Base-by-base conservation (phyloP, 768 basidiomycete genomes). In the Boletus vermiculosoides region DNA sequence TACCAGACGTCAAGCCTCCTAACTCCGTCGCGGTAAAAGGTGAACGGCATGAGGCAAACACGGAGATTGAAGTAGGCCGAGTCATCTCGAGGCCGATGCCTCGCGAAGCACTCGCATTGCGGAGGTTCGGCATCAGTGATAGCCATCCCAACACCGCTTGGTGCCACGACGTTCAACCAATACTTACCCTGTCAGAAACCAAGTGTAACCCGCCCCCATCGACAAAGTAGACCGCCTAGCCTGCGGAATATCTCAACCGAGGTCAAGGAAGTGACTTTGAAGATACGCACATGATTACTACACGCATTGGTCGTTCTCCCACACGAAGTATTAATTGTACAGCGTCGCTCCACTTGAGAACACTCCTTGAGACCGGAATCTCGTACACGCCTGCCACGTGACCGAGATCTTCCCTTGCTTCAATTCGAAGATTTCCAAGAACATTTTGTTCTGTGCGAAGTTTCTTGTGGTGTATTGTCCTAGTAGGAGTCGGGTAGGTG, bases 1-100 rank as follows among this genome's bases (percentile, higher is more conserved):
- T 60, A 6, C 69, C 72, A 48, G 20, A n/a, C 10, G 13, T 16
- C 22, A 23, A 23, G 18, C 28, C 9, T 41, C 28, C 28, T 15
- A 30, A 31, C 31, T 40, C 16, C 16, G 9, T 45, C 13, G 23
- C 15, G 4, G 23, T 16, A 6, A 23, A 40, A 10, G 39, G 4
- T n/a, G 10, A 11, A 39, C n/a, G n/a, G n/a, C n/a, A 40, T 9
- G 8, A 18, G 11, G 41, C 41, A 42, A 42, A 22, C 5, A 22
- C 13, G 50, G 42, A 12, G 50, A 52, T 23, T 44, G 20, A 12
- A 56, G 41, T n/a, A 61, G 33, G 41, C 23, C 28, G 41, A 13
- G 31, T 51, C 8, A 39, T 49, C 31, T 61, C 59, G 31, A 31
- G 11, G 10, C 31, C 11, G 31, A 11, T 31, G 11, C 31, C 11